A percentile compares a stretch with the other conserved stretches of the same genome.
Evolutionary conservation across 2,329 filamentous ascomycete species (phyloP).

Genomic region (Nemania serpens): DNA sequence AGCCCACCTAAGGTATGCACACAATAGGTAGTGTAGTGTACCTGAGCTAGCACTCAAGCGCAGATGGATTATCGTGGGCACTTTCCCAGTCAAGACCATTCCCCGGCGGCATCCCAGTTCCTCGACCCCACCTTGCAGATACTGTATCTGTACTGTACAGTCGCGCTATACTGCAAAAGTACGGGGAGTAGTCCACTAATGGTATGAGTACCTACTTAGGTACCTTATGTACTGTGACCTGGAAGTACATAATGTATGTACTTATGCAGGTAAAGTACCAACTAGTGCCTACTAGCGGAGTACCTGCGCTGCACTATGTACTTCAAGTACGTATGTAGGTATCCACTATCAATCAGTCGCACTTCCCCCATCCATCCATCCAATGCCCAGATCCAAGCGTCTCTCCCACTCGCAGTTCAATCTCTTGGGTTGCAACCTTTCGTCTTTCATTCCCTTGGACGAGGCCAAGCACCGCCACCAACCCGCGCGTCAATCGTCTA

Average conservation of each 20-base stretch:
- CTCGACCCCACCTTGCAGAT: background rate
- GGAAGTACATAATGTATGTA: too few species aligned
- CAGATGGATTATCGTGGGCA: conserved; percentile 10
- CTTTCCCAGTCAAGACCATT: background rate
- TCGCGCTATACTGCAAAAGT: too few species aligned
- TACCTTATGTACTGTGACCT: too few species aligned
- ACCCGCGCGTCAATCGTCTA: conserved; percentile 11
- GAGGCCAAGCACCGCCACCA: conserved; percentile 29
- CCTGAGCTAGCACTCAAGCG: background rate
- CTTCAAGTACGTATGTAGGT: background rate
- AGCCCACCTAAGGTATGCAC: background rate
- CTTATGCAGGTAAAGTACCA: too few species aligned
- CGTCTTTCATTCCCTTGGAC: conserved; percentile 15
- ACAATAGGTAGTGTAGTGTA: background rate
- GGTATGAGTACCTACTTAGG: background rate
- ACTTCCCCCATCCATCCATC: background rate
- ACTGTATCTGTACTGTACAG: background rate
- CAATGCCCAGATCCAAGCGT: background rate
- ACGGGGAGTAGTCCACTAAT: too few species aligned
- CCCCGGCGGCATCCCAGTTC: conserved; percentile 1
- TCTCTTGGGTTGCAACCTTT: conserved; percentile 19
- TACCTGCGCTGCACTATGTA: too few species aligned
- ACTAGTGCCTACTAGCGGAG: too few species aligned
- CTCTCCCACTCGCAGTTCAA: conserved; percentile 16
- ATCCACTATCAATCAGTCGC: conserved; percentile 1